Conservation (phyloP, 176 grass and related monocot species). For the Aegilops longissima region DNA sequence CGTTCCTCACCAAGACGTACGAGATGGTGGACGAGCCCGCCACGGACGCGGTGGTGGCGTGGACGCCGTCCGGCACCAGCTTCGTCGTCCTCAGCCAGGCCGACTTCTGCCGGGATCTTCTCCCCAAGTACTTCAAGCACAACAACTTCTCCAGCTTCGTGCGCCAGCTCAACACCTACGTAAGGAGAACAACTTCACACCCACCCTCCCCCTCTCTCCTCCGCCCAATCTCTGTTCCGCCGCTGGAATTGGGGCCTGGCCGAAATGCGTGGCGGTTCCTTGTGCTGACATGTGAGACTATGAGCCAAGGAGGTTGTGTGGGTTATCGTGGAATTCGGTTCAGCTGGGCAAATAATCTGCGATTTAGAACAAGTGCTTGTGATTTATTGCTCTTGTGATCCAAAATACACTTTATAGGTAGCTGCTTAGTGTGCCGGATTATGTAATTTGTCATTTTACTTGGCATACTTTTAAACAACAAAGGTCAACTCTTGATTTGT, state of each 20-base stretch:
- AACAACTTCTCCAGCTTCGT: slow-evolving; percentile 99
- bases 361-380: not conserved
- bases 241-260: not conserved
- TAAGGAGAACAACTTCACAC: slow-evolving; percentile 37
- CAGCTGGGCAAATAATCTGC: not conserved
- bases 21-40: slow-evolving; percentile 96
- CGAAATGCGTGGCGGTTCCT: not conserved
- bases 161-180: slow-evolving; percentile 96
- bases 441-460: not conserved
- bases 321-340: not conserved
- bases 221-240: not conserved
- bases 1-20: slow-evolving; percentile 96
- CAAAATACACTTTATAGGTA: not conserved
- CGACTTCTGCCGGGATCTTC: slow-evolving; percentile 82
- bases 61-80: slow-evolving; percentile 65
- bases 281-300: not conserved
- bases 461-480: not conserved
- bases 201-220: not conserved
- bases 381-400: not conserved
- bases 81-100: slow-evolving; percentile 79
- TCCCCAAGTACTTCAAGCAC: slow-evolving; percentile 98
- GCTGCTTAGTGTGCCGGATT: not conserved
- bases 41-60: slow-evolving; percentile 73
- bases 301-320: not conserved
- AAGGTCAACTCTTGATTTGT: slow-evolving; percentile 13